A percentile compares a stretch with the other conserved stretches of the same genome.
Evolutionary conservation across 345 rosid genomes (phyloP).

Genomic region (Corymbia maculata): DNA sequence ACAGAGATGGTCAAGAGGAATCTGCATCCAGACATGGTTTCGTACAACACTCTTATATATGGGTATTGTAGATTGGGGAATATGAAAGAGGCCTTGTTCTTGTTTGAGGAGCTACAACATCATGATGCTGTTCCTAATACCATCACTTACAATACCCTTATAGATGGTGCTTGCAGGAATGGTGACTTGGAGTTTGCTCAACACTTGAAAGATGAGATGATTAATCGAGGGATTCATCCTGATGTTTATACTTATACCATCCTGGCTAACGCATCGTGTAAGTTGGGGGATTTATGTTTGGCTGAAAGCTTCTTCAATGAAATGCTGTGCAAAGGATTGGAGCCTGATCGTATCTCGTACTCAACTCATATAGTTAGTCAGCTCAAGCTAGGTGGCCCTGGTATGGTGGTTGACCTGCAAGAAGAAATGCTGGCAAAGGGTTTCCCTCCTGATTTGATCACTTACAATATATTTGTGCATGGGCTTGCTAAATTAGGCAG

Average conservation of each 20-base stretch:
- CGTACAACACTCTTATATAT: conserved; percentile 54
- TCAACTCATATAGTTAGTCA: conserved; percentile 45
- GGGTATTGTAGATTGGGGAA: conserved; percentile 52
- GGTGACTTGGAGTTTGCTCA: conserved; percentile 43
- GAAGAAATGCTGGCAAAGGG: conserved; percentile 53
- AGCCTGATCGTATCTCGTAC: conserved; percentile 42
- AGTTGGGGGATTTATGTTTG: conserved; percentile 32
- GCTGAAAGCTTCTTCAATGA: conserved; percentile 43
- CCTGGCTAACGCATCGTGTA: conserved; percentile 48
- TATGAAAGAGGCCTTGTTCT: conserved; percentile 44
- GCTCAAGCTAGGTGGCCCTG: conserved; percentile 37
- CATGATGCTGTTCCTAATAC: conserved; percentile 27
- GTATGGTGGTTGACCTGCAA: conserved; percentile 34
- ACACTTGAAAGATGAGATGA: conserved; percentile 59
- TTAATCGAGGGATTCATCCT: conserved; percentile 31
- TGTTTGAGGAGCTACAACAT: conserved; percentile 45
- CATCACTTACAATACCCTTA: conserved; percentile 57
- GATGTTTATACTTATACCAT: conserved; percentile 59
- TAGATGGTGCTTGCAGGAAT: conserved; percentile 56
- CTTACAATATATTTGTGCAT: conserved; percentile 46
- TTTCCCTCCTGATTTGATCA: conserved; percentile 36
- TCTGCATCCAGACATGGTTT: conserved; percentile 44
- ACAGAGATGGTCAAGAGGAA: conserved; percentile 30
- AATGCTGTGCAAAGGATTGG: conserved; percentile 45
- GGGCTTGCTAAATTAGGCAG: conserved; percentile 40